phyloP scores from a whole-genome alignment of 305 asterid genomes.

The Stenogyne calaminthoides region DNA sequence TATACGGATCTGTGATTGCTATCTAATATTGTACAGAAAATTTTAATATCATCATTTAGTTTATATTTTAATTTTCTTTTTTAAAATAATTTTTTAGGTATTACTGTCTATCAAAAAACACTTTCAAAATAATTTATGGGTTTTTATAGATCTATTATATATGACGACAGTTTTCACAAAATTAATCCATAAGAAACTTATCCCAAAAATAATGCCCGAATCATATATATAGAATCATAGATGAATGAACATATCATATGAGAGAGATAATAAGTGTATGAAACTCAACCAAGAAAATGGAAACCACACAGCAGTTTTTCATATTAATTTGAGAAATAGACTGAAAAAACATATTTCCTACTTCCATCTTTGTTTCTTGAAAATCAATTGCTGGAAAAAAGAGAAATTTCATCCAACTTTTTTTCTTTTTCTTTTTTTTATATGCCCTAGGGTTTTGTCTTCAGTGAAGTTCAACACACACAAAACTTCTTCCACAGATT shows the following conservation, averaged over 20 bases:
- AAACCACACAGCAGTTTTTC: no score
- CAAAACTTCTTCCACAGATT: no score
- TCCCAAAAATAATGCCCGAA: background rate
- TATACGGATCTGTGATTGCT: background rate
- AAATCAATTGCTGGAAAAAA: background rate
- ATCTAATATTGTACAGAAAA: no score
- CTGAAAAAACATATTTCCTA: background rate
- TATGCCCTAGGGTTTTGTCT: constrained; percentile 26
- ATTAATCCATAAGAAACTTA: no score
- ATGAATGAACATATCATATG: background rate
- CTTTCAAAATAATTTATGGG: background rate
- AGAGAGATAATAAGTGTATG: no score
- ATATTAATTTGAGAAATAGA: background rate
- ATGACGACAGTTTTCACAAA: background rate
- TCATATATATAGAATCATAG: no score
- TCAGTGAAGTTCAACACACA: background rate
- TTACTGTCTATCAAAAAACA: background rate
- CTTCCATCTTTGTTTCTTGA: constrained; percentile 3
- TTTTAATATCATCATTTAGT: no score
- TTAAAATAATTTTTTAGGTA: background rate
- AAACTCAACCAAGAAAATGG: no score
- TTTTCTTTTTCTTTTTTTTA: no score
- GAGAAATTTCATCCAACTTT: no score
- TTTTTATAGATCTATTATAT: background rate
- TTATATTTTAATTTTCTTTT: background rate